Base-by-base conservation (phyloP, 2,329 filamentous ascomycete genomes). In the Rhinocladiella similis region DNA sequence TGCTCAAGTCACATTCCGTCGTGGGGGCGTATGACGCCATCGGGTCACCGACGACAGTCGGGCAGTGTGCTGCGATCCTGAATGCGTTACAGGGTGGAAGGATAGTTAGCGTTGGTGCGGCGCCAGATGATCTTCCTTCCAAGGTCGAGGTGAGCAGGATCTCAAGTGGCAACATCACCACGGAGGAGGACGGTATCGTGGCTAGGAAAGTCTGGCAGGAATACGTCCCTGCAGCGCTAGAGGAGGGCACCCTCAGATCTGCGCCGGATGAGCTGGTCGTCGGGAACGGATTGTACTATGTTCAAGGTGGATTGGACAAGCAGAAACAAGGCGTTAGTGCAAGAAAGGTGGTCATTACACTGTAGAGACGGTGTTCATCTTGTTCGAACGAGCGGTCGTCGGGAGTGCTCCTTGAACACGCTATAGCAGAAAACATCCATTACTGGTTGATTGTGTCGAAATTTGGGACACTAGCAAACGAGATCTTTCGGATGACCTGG, bases 261-360 rank as follows among this genome's bases (percentile, higher is more conserved):
- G 70, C 71, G 42, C 76, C 77, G 1, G 67, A 72, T 39, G 70
- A 75, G 1, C 41, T 67, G 29, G 62, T 79, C 35, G 68, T 75
- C 1, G 73, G 75, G 2, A 67, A 72, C 5, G 77, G 77, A 12
- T 55, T 80, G 16, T 72, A 74, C 38, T 69, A 66, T 38, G 65
- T 79, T 1, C 74, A 80, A 52, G 70, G 67, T 3, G 77, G 68
- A 0, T 53, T 78, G 22, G 70, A 77, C 61, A 29, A 67, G 1
- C 60, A 72, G 3, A 69, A 61, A 42, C 67, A 70, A 45, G 75
- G 75, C 2, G 72, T 78, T 1, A 76, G 73, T 10, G 75, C 71
- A 1, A 70, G 68, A 61, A 79, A 79, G 60, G 35, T 78, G 18
- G 74, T 78, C 12, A 69, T 76, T 2, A 51, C 38, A 18, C 54